phyloP scores from a whole-genome alignment of 805 yeast genomes.

The Osmozyma mogii region DNA sequence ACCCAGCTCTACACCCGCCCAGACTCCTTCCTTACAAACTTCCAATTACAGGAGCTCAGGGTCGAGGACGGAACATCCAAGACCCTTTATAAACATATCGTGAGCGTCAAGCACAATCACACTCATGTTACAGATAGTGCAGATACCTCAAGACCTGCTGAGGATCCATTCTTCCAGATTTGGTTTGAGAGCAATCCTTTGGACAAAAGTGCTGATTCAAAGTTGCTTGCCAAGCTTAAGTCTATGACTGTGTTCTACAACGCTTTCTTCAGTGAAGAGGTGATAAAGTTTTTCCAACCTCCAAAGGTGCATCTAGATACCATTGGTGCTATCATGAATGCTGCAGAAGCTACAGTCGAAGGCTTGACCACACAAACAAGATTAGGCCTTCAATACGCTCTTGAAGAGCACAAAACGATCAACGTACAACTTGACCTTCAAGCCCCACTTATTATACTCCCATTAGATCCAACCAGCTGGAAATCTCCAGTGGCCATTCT shows the following conservation, averaged over 20 bases:
- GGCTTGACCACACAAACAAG: constrained; percentile 86
- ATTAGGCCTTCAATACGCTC: constrained; percentile 84
- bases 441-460: constrained; percentile 85
- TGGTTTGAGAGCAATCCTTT: constrained; percentile 82
- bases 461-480: constrained; percentile 72
- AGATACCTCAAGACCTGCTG: neutral
- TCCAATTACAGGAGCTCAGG: constrained; percentile 71
- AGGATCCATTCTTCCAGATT: constrained; percentile 65
- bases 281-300: constrained; percentile 73
- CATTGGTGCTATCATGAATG: constrained; percentile 81
- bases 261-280: constrained; percentile 70
- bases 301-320: constrained; percentile 83
- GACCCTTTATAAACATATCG: constrained; percentile 79
- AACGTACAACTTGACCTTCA: constrained; percentile 82
- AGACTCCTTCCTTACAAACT: constrained; percentile 64
- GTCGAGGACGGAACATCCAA: constrained; percentile 81
- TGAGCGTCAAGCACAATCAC: constrained; percentile 65
- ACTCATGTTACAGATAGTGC: constrained; percentile 31
- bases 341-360: constrained; percentile 92
- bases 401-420: constrained; percentile 90
- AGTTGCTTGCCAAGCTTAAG: constrained; percentile 60
- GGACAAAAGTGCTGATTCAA: constrained; percentile 77
- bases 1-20: constrained; percentile 69
- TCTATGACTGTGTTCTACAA: constrained; percentile 90
- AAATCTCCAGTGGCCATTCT: constrained; percentile 82